Evolutionary conservation across 169 alveolate species (phyloP).

Genomic region (Toxoplasma gondii): DNA sequence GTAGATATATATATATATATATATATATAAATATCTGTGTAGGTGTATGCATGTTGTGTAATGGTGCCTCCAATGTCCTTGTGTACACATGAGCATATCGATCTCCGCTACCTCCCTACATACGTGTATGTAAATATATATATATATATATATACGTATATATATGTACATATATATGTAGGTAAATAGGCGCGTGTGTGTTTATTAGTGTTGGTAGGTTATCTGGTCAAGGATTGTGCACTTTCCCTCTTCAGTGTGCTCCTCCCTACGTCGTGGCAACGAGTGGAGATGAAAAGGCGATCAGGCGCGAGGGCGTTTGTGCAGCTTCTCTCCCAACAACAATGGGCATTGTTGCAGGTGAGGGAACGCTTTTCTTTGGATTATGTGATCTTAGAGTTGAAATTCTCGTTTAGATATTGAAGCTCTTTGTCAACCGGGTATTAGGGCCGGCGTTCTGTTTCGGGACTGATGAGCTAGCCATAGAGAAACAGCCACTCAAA

Average conservation of each 20-base stretch:
- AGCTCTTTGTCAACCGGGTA: neutral
- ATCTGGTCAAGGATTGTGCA: neutral
- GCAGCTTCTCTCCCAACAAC: conserved; percentile 97
- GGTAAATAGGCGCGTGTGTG: neutral
- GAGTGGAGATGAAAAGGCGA: conserved; percentile 90
- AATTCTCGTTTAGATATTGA: too few relatives aligned
- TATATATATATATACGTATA: neutral
- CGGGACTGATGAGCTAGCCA: neutral
- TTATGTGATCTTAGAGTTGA: too few relatives aligned
- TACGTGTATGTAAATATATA: too few relatives aligned
- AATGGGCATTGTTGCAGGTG: conserved; percentile 95
- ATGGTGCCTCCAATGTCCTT: too few relatives aligned
- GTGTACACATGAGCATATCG: too few relatives aligned
- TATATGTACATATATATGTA: neutral
- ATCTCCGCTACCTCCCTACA: too few relatives aligned
- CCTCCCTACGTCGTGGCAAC: conserved; percentile 92
- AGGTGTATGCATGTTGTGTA: too few relatives aligned
- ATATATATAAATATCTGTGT: neutral
- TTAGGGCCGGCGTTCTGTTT: neutral
- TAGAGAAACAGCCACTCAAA: too few relatives aligned
- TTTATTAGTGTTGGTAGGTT: neutral
- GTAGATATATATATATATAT: too few relatives aligned
- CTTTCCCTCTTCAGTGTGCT: conserved; percentile 81
- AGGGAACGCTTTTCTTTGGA: neutral
- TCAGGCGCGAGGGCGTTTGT: conserved; percentile 95